Conservation (phyloP, 257 asterid species). For the Craterostigma plantagineum region DNA sequence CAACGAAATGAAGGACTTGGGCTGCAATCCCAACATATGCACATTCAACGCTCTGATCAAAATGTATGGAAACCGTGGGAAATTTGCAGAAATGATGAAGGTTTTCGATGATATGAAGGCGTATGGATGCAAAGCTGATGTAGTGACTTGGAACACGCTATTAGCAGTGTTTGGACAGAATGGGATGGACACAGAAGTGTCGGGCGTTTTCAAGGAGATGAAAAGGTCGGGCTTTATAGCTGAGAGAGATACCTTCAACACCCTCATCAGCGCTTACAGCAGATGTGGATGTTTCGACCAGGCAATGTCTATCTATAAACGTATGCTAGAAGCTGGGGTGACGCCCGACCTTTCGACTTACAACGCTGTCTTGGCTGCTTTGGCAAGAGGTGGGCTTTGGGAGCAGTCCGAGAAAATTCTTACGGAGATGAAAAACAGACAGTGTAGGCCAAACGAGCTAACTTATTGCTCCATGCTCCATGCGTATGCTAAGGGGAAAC, state of each 20-base stretch:
- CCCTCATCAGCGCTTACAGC: constrained; percentile 82
- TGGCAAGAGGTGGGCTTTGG: constrained; percentile 85
- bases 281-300: constrained; percentile 76
- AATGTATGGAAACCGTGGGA: constrained; percentile 80
- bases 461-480: constrained; percentile 83
- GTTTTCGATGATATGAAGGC: constrained; percentile 58
- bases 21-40: constrained; percentile 78
- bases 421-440: constrained; percentile 52
- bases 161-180: constrained; percentile 90
- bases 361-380: constrained; percentile 73
- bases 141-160: constrained; percentile 93
- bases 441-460: constrained; percentile 68
- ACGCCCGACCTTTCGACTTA: constrained; percentile 80
- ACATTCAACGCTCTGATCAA: constrained; percentile 80
- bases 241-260: constrained; percentile 85
- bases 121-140: constrained; percentile 61
- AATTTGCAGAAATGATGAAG: constrained; percentile 78
- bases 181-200: constrained; percentile 75
- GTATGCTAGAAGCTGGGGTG: constrained; percentile 68
- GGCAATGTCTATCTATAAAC: constrained; percentile 68
- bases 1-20: constrained; percentile 50
- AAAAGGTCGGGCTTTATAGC: constrained; percentile 81
- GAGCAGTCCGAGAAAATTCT: constrained; percentile 77
- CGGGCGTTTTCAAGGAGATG: constrained; percentile 87
- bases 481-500: constrained; percentile 81